phyloP scores from a whole-genome alignment of 1,139 yeast genomes.

The Zhuliangozyma blackwelliae region DNA sequence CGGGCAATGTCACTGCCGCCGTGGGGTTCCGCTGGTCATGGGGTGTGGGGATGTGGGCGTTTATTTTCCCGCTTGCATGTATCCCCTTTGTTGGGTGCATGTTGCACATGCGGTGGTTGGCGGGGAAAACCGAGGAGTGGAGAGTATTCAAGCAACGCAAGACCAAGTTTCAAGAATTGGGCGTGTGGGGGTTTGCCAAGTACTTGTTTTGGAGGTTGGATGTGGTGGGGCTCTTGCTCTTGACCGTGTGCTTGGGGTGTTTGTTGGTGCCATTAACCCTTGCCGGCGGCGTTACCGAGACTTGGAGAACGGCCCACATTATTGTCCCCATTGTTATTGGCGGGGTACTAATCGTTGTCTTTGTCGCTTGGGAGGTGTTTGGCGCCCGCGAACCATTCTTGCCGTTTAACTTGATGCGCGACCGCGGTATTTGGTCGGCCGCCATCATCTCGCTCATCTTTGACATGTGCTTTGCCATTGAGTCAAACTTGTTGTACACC shows the following conservation, averaged over 20 bases:
- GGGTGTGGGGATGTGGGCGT: slow-evolving; percentile 46
- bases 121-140: slow-evolving; percentile 36
- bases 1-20: slow-evolving; percentile 50
- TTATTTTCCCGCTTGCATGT: slow-evolving; percentile 34
- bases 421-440: slow-evolving; percentile 36
- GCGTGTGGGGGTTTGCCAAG: slow-evolving; percentile 16
- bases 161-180: slow-evolving; percentile 22
- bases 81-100: slow-evolving; percentile 28
- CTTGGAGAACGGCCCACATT: slow-evolving; percentile 28
- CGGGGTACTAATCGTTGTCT: slow-evolving; percentile 29
- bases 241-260: slow-evolving; percentile 31
- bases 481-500: slow-evolving; percentile 29
- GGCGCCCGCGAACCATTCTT: slow-evolving; percentile 28
- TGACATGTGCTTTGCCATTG: slow-evolving; percentile 28
- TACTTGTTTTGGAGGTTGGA: slow-evolving; percentile 34
- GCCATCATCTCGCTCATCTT: slow-evolving; percentile 25
- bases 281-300: slow-evolving; percentile 29
- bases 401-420: slow-evolving; percentile 29
- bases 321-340: slow-evolving; percentile 38
- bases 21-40: slow-evolving; percentile 36
- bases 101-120: slow-evolving; percentile 31
- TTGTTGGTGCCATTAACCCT: slow-evolving; percentile 37
- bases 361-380: slow-evolving; percentile 28
- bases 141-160: slow-evolving; percentile 18
- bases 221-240: slow-evolving; percentile 28